phyloP scores from a whole-genome alignment of 2,329 filamentous ascomycete genomes.

The Xylariomycetidae sp. region DNA sequence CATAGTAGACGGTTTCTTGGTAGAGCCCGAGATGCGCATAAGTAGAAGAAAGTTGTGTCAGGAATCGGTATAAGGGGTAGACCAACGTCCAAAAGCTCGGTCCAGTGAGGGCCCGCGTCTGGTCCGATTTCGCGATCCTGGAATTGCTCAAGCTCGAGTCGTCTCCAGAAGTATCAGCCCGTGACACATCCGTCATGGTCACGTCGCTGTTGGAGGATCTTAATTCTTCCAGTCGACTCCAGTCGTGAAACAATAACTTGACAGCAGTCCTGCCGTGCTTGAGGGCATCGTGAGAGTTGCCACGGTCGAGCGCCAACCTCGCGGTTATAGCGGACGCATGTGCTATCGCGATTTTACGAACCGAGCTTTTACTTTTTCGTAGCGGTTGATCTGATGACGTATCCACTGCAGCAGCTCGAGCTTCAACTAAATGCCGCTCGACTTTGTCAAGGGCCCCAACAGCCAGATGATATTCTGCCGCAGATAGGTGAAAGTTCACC shows the following conservation, averaged over 20 bases:
- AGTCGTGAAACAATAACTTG: slow-evolving; percentile 49
- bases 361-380: slow-evolving; percentile 32
- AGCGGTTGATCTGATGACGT: slow-evolving; percentile 14
- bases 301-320: slow-evolving; percentile 56
- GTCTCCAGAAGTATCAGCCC: slow-evolving; percentile 18
- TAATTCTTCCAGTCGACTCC: slow-evolving; percentile 44
- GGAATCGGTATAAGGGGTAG: slow-evolving; percentile 62
- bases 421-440: slow-evolving; percentile 33
- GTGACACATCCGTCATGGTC: slow-evolving; percentile 18
- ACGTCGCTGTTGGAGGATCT: slow-evolving; percentile 13
- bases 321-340: slow-evolving; percentile 61
- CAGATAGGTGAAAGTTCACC: slow-evolving; percentile 58
- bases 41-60: slow-evolving; percentile 68
- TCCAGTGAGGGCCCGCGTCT: slow-evolving; percentile 34
- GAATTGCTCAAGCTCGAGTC: slow-evolving; percentile 24
- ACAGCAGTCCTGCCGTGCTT: slow-evolving; percentile 52
- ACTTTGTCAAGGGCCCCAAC: slow-evolving; percentile 61
- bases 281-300: slow-evolving; percentile 53
- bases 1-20: slow-evolving; percentile 82
- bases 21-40: slow-evolving; percentile 83
- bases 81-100: slow-evolving; percentile 77
- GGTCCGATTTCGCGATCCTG: slow-evolving; percentile 16
- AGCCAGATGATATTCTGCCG: slow-evolving; percentile 67
- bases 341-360: slow-evolving; percentile 47
- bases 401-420: slow-evolving; percentile 33